Percentiles rank a stretch among this genome's conserved stretches.
Conservation (phyloP, 305 asterid genomes). For the Caryopteris hybrid region DNA sequence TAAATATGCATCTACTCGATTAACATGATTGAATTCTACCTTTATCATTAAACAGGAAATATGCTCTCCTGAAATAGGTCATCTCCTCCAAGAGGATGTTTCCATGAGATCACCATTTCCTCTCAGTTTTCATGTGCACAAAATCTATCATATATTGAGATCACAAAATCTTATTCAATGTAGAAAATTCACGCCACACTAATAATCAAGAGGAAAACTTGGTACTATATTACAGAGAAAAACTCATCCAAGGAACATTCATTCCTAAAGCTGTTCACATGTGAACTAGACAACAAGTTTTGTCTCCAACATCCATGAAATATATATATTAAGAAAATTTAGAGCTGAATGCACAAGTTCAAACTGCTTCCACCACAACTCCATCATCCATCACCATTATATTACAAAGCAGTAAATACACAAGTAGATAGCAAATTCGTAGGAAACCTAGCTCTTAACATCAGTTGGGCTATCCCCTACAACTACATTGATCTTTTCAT, state of each 20-base stretch:
- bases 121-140: not conserved
- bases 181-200: not conserved
- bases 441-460: conserved; percentile 41
- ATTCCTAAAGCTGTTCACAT: not conserved
- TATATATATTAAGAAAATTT: not conserved
- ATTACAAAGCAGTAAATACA: conserved; percentile 30
- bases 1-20: not conserved
- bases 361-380: conserved; percentile 15
- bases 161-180: not conserved
- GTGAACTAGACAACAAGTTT: conserved; percentile 1
- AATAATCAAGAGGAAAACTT: not conserved
- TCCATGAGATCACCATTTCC: not conserved
- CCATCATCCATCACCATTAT: conserved; percentile 24
- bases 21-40: not conserved
- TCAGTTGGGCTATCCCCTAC: conserved; percentile 33
- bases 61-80: not conserved
- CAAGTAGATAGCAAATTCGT: conserved; percentile 13
- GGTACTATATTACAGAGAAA: not conserved
- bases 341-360: conserved; percentile 17
- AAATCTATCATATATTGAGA: too few relatives aligned
- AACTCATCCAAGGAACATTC: not conserved
- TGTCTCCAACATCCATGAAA: not conserved
- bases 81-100: not conserved
- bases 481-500: conserved; percentile 58
- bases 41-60: not conserved